phyloP scores from a whole-genome alignment of 768 basidiomycete species.

The Suillus subluteus region DNA sequence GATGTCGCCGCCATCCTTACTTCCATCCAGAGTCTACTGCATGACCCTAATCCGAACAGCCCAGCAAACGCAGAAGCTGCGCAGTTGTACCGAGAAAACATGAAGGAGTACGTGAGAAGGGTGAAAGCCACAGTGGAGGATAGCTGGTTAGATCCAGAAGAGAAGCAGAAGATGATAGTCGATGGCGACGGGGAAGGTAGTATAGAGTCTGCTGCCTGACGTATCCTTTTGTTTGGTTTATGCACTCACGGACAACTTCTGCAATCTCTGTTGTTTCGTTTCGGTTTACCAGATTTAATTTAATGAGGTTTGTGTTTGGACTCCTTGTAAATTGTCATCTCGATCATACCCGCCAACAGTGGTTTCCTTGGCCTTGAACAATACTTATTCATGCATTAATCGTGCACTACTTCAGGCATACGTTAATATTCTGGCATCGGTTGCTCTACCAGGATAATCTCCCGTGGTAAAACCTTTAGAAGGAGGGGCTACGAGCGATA shows the following conservation, averaged over 20 bases:
- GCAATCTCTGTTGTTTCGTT: background rate
- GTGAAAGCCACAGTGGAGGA: constrained; percentile 95
- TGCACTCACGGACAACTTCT: constrained; percentile 2
- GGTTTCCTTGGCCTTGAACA: background rate
- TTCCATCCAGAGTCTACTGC: constrained; percentile 91
- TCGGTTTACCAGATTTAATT: constrained; percentile 2
- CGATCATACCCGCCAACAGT: constrained; percentile 2
- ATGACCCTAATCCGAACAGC: constrained; percentile 98
- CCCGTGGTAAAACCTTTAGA: background rate
- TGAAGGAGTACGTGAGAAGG: constrained; percentile 95
- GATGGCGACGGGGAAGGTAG: constrained; percentile 23
- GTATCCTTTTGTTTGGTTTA: background rate
- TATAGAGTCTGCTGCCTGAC: background rate
- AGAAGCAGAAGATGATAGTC: constrained; percentile 61
- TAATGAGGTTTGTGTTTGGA: constrained; percentile 4
- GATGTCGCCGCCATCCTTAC: constrained; percentile 99
- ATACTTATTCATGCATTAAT: background rate
- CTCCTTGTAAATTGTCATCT: background rate
- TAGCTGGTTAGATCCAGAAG: constrained; percentile 86
- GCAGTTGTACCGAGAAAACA: constrained; percentile 93
- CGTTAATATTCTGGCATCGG: background rate
- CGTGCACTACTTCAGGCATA: background rate
- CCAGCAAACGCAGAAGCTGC: constrained; percentile 99
- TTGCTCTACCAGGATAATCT: background rate
- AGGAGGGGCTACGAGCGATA: background rate